phyloP scores from a whole-genome alignment of 805 yeast genomes.

The Cyberlindnera amylophila region DNA sequence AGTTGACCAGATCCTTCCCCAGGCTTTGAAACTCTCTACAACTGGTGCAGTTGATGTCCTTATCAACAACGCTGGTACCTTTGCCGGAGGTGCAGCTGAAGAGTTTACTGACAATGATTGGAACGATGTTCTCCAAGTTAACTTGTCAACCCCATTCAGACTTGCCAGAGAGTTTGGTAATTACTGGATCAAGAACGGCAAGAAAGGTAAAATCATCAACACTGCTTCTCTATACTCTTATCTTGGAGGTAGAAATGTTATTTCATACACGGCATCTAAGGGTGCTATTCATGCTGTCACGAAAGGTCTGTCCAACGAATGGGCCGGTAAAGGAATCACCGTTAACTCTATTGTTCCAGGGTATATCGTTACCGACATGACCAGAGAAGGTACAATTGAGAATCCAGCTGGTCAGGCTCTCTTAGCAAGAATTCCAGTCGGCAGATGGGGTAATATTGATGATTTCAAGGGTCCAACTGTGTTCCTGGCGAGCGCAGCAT shows the following conservation, averaged over 20 bases:
- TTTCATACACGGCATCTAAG: slow-evolving; percentile 82
- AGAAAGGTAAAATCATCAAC: slow-evolving; percentile 67
- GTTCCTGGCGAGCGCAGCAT: slow-evolving; percentile 76
- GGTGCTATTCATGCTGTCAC: slow-evolving; percentile 74
- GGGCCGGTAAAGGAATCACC: slow-evolving; percentile 41
- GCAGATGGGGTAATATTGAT: slow-evolving; percentile 45
- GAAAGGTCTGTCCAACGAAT: slow-evolving; percentile 62
- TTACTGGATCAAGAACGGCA: slow-evolving; percentile 48
- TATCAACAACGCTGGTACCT: slow-evolving; percentile 86
- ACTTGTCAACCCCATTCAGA: slow-evolving; percentile 73
- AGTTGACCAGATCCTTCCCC: slow-evolving; percentile 9
- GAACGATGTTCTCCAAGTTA: slow-evolving; percentile 67
- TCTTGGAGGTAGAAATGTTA: slow-evolving; percentile 29
- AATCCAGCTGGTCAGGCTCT: slow-evolving; percentile 29
- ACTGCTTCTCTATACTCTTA: slow-evolving; percentile 67
- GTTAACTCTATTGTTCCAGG: slow-evolving; percentile 52
- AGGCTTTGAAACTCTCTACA: slow-evolving; percentile 45
- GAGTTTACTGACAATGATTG: slow-evolving; percentile 42
- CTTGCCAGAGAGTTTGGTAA: slow-evolving; percentile 72
- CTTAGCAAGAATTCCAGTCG: slow-evolving; percentile 39
- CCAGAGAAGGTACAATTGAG: slow-evolving; percentile 25
- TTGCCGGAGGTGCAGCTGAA: slow-evolving; percentile 58
- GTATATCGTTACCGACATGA: slow-evolving; percentile 45
- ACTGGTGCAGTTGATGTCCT: slow-evolving; percentile 67
- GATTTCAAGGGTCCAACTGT: slow-evolving; percentile 69